These are phyloP conservation scores for Leccinum subtestaceum DNA, from an alignment of 768 basidiomycete genomes.

Conservation along the genomic window DNA sequence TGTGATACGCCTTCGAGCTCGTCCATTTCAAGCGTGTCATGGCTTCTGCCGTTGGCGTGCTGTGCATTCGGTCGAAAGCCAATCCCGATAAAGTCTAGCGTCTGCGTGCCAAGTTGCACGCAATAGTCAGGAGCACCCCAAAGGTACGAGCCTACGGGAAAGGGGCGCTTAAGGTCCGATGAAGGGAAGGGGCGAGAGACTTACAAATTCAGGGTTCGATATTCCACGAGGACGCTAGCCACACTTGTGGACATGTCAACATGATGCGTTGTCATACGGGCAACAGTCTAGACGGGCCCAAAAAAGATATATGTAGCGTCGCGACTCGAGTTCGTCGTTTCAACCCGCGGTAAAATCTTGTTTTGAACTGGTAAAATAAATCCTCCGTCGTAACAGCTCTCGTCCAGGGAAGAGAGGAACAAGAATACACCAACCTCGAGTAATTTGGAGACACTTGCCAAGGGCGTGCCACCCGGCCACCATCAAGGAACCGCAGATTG, in stretches of 20 bases:
- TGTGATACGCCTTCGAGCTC: conserved; percentile 5
- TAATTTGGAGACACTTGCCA: background rate
- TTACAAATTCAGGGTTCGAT: conserved; percentile 22
- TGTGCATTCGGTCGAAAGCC: conserved; percentile 13
- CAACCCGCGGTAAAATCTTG: background rate
- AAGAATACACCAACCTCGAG: background rate
- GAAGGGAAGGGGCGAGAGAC: conserved; percentile 16
- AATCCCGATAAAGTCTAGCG: conserved; percentile 9
- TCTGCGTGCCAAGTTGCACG: background rate
- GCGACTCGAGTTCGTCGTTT: background rate
- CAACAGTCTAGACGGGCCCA: background rate
- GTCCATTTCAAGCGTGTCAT: conserved; percentile 14
- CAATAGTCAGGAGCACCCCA: conserved; percentile 4
- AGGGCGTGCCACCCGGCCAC: conserved; percentile 1
- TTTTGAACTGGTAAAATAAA: background rate
- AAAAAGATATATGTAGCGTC: background rate
- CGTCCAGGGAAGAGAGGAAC: background rate
- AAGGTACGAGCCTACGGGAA: conserved; percentile 15
- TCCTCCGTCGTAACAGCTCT: background rate
- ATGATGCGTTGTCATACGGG: background rate
- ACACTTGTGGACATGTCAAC: conserved; percentile 3
- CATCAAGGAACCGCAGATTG: background rate
- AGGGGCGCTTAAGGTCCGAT: conserved; percentile 35
- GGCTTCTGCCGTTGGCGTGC: conserved; percentile 21
- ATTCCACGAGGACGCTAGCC: conserved; percentile 14